These are phyloP conservation scores for Pseudoturritis turrita DNA, from an alignment of 345 rosid genomes.

Conservation along the genomic window DNA sequence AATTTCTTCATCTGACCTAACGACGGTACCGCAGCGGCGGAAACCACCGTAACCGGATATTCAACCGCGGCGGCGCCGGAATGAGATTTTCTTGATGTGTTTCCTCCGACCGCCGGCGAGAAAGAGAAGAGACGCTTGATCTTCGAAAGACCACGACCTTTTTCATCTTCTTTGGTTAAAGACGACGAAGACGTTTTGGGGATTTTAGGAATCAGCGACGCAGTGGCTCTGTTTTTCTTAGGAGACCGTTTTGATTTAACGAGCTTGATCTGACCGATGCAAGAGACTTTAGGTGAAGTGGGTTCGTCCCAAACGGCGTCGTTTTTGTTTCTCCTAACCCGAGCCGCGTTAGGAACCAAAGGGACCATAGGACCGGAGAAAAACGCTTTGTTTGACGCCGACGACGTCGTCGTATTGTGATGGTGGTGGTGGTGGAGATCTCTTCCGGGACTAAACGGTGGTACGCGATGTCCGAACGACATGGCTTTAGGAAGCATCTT, in stretches of 20 bases:
- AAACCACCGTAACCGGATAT: conserved; percentile 20
- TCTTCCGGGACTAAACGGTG: conserved; percentile 62
- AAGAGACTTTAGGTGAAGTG: conserved; percentile 82
- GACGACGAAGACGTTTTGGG: background rate
- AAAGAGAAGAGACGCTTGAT: conserved; percentile 43
- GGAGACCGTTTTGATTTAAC: conserved; percentile 26
- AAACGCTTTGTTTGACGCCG: conserved; percentile 10
- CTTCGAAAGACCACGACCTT: conserved; percentile 23
- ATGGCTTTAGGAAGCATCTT: conserved; percentile 61
- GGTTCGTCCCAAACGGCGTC: conserved; percentile 58
- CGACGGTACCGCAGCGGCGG: conserved; percentile 38
- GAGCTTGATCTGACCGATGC: conserved; percentile 85
- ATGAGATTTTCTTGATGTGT: conserved; percentile 26
- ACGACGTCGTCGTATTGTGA: conserved; percentile 1
- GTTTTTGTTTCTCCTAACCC: conserved; percentile 38
- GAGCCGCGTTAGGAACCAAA: conserved; percentile 58
- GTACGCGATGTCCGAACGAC: conserved; percentile 36
- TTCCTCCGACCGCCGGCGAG: conserved; percentile 6
- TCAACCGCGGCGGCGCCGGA: background rate
- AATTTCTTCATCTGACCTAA: conserved; percentile 77
- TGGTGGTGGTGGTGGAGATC: conserved; percentile 36
- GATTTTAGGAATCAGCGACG: conserved; percentile 17
- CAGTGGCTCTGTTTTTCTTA: conserved; percentile 31
- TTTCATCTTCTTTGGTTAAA: conserved; percentile 14
- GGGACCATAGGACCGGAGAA: conserved; percentile 59